These are phyloP conservation scores for Ceratocystis variospora DNA, from an alignment of 2,329 filamentous ascomycete species.

Conservation along the genomic window DNA sequence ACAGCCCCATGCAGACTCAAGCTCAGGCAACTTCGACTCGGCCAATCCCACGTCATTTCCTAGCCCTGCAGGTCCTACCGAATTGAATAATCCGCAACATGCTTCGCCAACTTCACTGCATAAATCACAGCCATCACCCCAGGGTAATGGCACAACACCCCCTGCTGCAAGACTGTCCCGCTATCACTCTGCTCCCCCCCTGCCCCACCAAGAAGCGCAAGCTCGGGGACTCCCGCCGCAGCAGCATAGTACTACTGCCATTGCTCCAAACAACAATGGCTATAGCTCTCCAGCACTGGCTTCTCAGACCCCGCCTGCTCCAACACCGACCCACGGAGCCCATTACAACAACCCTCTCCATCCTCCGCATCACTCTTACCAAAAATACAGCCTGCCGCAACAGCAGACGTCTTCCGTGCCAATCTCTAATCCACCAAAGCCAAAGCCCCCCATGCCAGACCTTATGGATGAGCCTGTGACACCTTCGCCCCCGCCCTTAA, in stretches of 20 bases:
- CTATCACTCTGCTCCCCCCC: constrained; percentile 36
- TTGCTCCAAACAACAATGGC: neutral
- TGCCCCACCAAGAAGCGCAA: constrained; percentile 24
- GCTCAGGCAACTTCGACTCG: neutral
- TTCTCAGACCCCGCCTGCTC: neutral
- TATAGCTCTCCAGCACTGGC: neutral
- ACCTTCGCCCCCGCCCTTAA: constrained; percentile 35
- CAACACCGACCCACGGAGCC: neutral
- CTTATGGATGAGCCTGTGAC: constrained; percentile 45
- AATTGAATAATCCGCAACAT: neutral
- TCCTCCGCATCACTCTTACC: constrained; percentile 4
- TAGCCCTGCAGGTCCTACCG: neutral
- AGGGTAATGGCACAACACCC: neutral
- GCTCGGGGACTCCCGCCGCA: neutral
- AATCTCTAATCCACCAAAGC: constrained; percentile 25
- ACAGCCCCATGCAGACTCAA: constrained; percentile 19
- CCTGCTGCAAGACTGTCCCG: constrained; percentile 26
- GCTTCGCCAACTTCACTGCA: constrained; percentile 1
- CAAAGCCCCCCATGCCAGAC: constrained; percentile 35
- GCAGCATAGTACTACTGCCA: neutral
- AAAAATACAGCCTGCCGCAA: neutral
- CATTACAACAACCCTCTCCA: neutral
- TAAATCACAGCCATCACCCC: neutral
- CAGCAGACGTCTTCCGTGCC: constrained; percentile 18
- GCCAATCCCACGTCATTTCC: neutral